phyloP scores from a whole-genome alignment of 805 yeast genomes.

The Metschnikowia aberdeeniae region DNA sequence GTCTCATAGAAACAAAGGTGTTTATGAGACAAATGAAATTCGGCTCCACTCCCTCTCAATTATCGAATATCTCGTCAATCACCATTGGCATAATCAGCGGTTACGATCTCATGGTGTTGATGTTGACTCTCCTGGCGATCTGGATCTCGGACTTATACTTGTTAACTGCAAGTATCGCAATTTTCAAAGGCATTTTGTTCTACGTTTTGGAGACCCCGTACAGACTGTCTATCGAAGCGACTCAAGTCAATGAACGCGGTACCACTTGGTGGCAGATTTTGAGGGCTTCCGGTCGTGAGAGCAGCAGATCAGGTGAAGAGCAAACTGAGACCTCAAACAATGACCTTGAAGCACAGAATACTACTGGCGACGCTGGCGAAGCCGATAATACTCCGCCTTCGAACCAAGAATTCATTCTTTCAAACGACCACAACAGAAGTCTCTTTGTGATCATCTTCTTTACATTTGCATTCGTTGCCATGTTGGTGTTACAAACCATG shows the following conservation, averaged over 20 bases:
- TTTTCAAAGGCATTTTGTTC: slow-evolving; percentile 64
- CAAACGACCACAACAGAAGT: slow-evolving; percentile 10
- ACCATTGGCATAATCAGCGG: slow-evolving; percentile 59
- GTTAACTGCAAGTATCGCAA: slow-evolving; percentile 65
- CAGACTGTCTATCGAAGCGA: slow-evolving; percentile 58
- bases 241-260: slow-evolving; percentile 70
- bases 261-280: slow-evolving; percentile 63
- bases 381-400: background rate
- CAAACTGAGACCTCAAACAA: slow-evolving; percentile 17
- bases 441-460: slow-evolving; percentile 27
- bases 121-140: slow-evolving; percentile 55
- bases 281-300: slow-evolving; percentile 46
- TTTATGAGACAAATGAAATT: slow-evolving; percentile 66
- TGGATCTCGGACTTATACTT: slow-evolving; percentile 52
- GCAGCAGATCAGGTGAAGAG: slow-evolving; percentile 1
- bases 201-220: slow-evolving; percentile 74
- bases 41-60: slow-evolving; percentile 74
- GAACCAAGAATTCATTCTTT: background rate
- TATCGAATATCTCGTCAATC: slow-evolving; percentile 57
- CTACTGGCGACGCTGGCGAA: background rate
- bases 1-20: slow-evolving; percentile 48
- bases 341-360: slow-evolving; percentile 14
- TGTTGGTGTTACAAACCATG: slow-evolving; percentile 47
- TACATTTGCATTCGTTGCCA: slow-evolving; percentile 34
- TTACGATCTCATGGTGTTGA: slow-evolving; percentile 69